A percentile compares a stretch with the other conserved stretches of the same genome.
These are phyloP conservation scores for Canavalia gladiata DNA, from an alignment of 306 rosid species.

Conservation along the genomic window DNA sequence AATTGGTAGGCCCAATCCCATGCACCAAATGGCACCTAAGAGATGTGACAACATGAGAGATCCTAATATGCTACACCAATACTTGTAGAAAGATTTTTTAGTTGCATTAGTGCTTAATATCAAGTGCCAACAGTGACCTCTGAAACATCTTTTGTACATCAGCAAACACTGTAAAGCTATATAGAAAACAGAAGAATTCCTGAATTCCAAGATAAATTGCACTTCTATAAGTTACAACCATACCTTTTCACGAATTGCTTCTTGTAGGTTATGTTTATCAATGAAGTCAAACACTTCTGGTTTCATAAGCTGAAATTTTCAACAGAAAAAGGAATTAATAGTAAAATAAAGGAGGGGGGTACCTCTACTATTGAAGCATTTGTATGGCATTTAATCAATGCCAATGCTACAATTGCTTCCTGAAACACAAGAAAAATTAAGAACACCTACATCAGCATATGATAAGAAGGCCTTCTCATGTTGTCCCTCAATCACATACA, in stretches of 20 bases:
- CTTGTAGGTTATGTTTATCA: slow-evolving; percentile 77
- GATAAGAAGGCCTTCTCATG: slow-evolving; percentile 78
- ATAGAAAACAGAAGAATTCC: slow-evolving; percentile 21
- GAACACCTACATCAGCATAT: slow-evolving; percentile 86
- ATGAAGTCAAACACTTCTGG: slow-evolving; percentile 86
- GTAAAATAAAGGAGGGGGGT: not conserved
- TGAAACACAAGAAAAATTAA: slow-evolving; percentile 34
- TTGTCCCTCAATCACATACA: slow-evolving; percentile 81
- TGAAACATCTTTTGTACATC: slow-evolving; percentile 1
- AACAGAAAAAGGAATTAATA: slow-evolving; percentile 7
- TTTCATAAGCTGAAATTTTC: slow-evolving; percentile 70
- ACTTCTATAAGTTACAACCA: slow-evolving; percentile 31
- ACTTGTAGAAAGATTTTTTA: slow-evolving; percentile 19
- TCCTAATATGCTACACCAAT: slow-evolving; percentile 8
- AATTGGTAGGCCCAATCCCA: not conserved
- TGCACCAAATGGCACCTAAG: not conserved
- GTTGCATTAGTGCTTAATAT: not conserved
- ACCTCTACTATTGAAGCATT: slow-evolving; percentile 16
- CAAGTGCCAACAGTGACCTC: not conserved
- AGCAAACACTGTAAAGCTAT: slow-evolving; percentile 1
- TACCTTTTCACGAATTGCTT: slow-evolving; percentile 83
- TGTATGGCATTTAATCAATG: slow-evolving; percentile 7
- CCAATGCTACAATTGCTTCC: not conserved
- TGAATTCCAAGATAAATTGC: slow-evolving; percentile 28
- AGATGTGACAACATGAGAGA: slow-evolving; percentile 14